Percentiles rank a stretch among this genome's conserved stretches.
Conservation (phyloP, 371 early-diverging fungal species). For the Saksenaea vasiformis region DNA sequence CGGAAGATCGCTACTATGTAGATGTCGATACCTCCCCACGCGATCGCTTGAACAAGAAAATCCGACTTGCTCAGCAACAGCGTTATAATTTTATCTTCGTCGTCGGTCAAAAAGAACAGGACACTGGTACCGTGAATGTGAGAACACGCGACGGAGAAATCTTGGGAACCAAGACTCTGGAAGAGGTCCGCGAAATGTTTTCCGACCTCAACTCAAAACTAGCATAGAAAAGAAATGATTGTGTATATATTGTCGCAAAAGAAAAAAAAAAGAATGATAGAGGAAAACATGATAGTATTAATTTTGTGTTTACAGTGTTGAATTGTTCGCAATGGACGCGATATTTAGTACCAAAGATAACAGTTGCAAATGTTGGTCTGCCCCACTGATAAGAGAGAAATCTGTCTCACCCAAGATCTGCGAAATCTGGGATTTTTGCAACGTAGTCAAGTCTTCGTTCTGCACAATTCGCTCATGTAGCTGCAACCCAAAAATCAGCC, state of each 20-base stretch:
- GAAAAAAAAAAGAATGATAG: constrained; percentile 28
- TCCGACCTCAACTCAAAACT: constrained; percentile 32
- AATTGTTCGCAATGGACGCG: constrained; percentile 34
- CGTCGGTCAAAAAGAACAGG: constrained; percentile 92
- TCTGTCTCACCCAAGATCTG: constrained; percentile 68
- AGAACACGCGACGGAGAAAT: constrained; percentile 71
- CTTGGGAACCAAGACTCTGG: constrained; percentile 48
- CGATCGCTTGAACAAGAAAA: constrained; percentile 94
- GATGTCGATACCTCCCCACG: constrained; percentile 82
- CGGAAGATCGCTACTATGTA: constrained; percentile 57
- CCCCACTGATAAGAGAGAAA: constrained; percentile 79
- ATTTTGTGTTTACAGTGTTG: background rate
- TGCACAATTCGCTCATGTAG: constrained; percentile 65
- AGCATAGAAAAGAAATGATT: constrained; percentile 21
- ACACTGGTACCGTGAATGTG: constrained; percentile 83
- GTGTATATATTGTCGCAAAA: constrained; percentile 11
- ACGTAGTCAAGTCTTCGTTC: constrained; percentile 59
- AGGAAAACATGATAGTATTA: constrained; percentile 14
- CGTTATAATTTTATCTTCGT: constrained; percentile 95
- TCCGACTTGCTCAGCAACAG: constrained; percentile 86
- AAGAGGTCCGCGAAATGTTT: constrained; percentile 51
- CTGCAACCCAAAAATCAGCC: constrained; percentile 5
- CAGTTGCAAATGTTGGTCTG: constrained; percentile 88
- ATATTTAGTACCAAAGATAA: constrained; percentile 64
- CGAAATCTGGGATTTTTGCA: constrained; percentile 72